These are phyloP conservation scores for Physaria fendleri DNA, from an alignment of 345 rosid species.

Conservation along the genomic window DNA sequence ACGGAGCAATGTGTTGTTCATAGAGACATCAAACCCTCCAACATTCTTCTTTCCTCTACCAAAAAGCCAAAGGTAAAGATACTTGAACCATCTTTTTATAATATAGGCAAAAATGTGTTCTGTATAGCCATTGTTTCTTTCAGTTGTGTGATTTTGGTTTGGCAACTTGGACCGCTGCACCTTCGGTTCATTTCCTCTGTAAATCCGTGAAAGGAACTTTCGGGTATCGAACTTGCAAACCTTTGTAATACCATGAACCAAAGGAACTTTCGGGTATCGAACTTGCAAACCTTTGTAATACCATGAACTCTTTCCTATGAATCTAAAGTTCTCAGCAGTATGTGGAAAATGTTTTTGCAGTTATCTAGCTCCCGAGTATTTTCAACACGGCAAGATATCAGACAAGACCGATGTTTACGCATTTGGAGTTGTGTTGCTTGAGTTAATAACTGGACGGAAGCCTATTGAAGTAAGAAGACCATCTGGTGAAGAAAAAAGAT, in stretches of 20 bases:
- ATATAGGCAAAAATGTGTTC: background rate
- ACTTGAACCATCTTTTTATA: background rate
- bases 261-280: conserved; percentile 88
- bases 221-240: conserved; percentile 44
- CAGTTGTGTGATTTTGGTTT: conserved; percentile 95
- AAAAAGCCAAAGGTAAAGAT: conserved; percentile 60
- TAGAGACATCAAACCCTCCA: conserved; percentile 93
- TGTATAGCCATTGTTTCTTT: background rate
- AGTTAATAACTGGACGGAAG: conserved; percentile 75
- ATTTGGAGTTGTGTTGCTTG: conserved; percentile 87
- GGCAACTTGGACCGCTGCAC: conserved; percentile 93
- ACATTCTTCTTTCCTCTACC: conserved; percentile 86
- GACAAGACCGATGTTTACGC: conserved; percentile 95
- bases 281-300: background rate
- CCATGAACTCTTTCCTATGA: background rate
- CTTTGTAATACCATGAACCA: conserved; percentile 17
- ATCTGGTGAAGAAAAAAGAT: conserved; percentile 76
- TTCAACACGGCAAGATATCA: conserved; percentile 94
- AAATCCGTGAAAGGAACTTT: conserved; percentile 98
- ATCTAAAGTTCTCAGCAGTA: background rate
- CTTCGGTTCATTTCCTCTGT: conserved; percentile 85
- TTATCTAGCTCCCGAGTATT: conserved; percentile 92
- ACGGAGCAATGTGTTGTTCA: conserved; percentile 88
- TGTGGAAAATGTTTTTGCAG: conserved; percentile 34
- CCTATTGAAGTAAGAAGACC: conserved; percentile 82